Evolutionary conservation across 129 eudicot genomes (phyloP), one percentile per base, ranked within the genome.

Genomic region (Lactuca sativa): DNA sequence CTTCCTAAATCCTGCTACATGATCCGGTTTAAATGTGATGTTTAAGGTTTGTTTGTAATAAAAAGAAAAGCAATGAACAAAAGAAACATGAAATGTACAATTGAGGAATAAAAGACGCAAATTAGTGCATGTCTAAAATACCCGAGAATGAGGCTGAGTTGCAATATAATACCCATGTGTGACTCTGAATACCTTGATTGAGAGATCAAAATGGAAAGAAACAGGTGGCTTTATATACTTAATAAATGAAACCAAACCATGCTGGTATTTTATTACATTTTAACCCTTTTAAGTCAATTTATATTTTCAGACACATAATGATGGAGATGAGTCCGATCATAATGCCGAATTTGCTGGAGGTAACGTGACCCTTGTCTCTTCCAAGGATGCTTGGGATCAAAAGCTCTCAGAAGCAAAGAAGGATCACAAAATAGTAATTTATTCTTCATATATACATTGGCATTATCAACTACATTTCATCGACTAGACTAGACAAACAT

Each of bases 341-440:
- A 65, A 81, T 55, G 85, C 76, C 36, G 85, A 81, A 47, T 71
- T 81, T 18, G 75, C 75, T 67, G 81, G 85, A 41, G 85, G 85
- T 17, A 81, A 81, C 34, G 85, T 81, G 75, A 77, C 77, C 15
- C 85, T 81, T 33, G 68, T 81, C 78, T 71, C 85, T 48, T 71
- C 85, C 43, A 81, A 76, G 63, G 81, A 81, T 33, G 77, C 75
- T 66, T 81, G 85, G 85, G 85, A 81, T 76, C 71, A 76, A 66
- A 81, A 81, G 75, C 71, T 81, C 33, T 54, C 78, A 14, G 81
- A 81, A 66, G 85, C 85, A 57, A 76, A 72, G 55, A 71, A 21
- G 75, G 81, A 81, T 51, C 78, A 69, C 78, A 81, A 81, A 74
- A 72, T 81, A 63, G 85, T 81, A 81, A 71, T 78, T 71, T 49